A percentile compares a stretch with the other conserved stretches of the same genome.
Evolutionary conservation across 148 eudicot species (phyloP).

Genomic region (Pouteria glomerata): DNA sequence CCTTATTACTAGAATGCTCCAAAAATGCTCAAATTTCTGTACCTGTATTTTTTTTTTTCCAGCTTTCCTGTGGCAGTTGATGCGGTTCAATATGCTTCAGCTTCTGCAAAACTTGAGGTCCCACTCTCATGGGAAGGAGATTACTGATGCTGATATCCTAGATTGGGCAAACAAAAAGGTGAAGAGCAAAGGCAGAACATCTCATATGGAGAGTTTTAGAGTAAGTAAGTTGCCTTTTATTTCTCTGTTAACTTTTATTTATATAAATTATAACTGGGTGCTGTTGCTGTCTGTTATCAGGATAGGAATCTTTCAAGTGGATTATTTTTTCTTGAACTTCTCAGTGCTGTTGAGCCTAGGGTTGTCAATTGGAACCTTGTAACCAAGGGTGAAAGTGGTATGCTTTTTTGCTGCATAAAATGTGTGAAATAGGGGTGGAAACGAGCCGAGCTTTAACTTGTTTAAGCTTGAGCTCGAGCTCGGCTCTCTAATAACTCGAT

Average conservation of each 20-base stretch:
- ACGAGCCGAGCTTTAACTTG: too few relatives aligned
- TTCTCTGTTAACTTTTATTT: neutral
- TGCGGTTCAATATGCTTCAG: constrained; percentile 93
- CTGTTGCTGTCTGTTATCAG: constrained; percentile 28
- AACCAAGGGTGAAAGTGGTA: constrained; percentile 90
- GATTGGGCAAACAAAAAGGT: constrained; percentile 87
- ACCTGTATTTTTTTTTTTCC: constrained; percentile 19
- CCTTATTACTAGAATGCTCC: neutral
- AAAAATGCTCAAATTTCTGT: neutral
- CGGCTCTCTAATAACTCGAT: too few relatives aligned
- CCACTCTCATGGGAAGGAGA: constrained; percentile 75
- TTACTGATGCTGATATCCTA: constrained; percentile 74
- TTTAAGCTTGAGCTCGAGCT: too few relatives aligned
- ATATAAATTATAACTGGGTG: neutral
- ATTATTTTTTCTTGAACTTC: constrained; percentile 89
- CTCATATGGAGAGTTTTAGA: constrained; percentile 80
- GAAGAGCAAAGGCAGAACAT: constrained; percentile 66
- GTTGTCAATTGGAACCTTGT: constrained; percentile 98
- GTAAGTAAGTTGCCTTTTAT: constrained; percentile 25
- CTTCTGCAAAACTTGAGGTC: constrained; percentile 79
- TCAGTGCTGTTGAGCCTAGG: constrained; percentile 87
- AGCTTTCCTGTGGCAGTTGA: constrained; percentile 96
- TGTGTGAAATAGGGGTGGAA: too few relatives aligned
- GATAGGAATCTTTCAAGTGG: constrained; percentile 85
- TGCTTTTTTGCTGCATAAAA: neutral